These are phyloP conservation scores for Biscutella auriculata DNA, from an alignment of 441 rosid species.

Conservation along the genomic window DNA sequence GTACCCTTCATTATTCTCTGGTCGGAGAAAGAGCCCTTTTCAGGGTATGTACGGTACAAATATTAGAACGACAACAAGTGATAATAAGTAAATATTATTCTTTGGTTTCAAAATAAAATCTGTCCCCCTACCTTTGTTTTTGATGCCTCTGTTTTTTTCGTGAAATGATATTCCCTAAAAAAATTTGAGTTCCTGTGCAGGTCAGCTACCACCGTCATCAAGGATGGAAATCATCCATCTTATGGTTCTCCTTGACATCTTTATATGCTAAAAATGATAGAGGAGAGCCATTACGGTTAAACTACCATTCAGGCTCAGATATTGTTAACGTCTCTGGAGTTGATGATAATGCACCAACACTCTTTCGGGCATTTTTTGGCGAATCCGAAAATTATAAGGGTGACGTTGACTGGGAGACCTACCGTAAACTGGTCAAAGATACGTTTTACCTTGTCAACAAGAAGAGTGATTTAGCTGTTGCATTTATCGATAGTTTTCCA, in stretches of 20 bases:
- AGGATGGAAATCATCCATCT: conserved; percentile 58
- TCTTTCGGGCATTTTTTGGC: conserved; percentile 51
- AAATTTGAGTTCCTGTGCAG: conserved; percentile 29
- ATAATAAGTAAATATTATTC: background rate
- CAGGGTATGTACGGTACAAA: conserved; percentile 52
- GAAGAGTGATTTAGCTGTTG: conserved; percentile 75
- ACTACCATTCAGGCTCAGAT: conserved; percentile 54
- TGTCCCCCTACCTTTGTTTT: background rate
- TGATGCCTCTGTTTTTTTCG: background rate
- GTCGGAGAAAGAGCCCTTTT: conserved; percentile 81
- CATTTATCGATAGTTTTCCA: conserved; percentile 66
- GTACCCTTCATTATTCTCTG: conserved; percentile 80
- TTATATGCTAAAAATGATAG: conserved; percentile 55
- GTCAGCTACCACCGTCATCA: conserved; percentile 60
- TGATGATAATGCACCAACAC: conserved; percentile 43
- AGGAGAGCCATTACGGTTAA: conserved; percentile 69
- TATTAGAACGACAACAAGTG: background rate
- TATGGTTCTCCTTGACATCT: conserved; percentile 86
- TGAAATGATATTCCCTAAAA: background rate
- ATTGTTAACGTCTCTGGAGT: conserved; percentile 61
- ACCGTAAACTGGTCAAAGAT: conserved; percentile 44
- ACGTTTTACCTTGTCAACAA: conserved; percentile 73
- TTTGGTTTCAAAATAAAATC: background rate
- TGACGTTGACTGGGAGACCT: conserved; percentile 57
- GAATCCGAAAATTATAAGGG: conserved; percentile 44